phyloP scores from a whole-genome alignment of 495 filamentous ascomycete species.

The Penicillium atrosanguineum region DNA sequence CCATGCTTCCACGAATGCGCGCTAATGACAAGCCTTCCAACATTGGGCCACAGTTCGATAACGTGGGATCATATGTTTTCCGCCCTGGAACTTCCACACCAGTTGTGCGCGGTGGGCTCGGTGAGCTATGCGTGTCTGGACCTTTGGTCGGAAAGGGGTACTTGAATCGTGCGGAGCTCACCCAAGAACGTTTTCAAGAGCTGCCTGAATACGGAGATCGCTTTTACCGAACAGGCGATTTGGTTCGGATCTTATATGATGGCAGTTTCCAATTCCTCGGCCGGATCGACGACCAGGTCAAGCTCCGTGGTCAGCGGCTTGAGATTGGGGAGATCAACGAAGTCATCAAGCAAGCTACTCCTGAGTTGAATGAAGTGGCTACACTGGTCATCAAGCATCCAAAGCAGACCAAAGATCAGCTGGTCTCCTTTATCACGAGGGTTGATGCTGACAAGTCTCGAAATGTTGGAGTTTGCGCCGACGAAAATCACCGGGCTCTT shows the following conservation, averaged over 20 bases:
- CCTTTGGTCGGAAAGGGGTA: constrained; percentile 87
- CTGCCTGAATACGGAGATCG: constrained; percentile 34
- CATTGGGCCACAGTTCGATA: constrained; percentile 79
- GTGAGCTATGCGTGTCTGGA: constrained; percentile 85
- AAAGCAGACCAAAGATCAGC: constrained; percentile 39
- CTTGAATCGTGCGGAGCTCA: constrained; percentile 65
- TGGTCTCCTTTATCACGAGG: constrained; percentile 38
- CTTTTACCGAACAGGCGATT: constrained; percentile 50
- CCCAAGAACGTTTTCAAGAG: constrained; percentile 36
- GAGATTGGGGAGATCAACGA: constrained; percentile 74
- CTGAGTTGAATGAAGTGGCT: constrained; percentile 34
- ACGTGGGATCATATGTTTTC: constrained; percentile 81
- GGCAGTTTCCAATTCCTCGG: constrained; percentile 63
- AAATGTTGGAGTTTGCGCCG: constrained; percentile 12
- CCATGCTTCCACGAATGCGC: constrained; percentile 67
- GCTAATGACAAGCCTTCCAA: constrained; percentile 72
- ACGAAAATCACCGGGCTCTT: constrained; percentile 8
- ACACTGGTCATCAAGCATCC: constrained; percentile 44
- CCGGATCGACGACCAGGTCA: constrained; percentile 74
- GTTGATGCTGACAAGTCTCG: constrained; percentile 8
- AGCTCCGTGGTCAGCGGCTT: constrained; percentile 73
- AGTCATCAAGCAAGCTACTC: constrained; percentile 41
- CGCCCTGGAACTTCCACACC: constrained; percentile 62
- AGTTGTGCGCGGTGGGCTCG: constrained; percentile 73
- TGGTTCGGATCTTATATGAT: constrained; percentile 45